These are phyloP conservation scores for Podospora pseudoanserina DNA, from an alignment of 495 filamentous ascomycete species.

Conservation along the genomic window DNA sequence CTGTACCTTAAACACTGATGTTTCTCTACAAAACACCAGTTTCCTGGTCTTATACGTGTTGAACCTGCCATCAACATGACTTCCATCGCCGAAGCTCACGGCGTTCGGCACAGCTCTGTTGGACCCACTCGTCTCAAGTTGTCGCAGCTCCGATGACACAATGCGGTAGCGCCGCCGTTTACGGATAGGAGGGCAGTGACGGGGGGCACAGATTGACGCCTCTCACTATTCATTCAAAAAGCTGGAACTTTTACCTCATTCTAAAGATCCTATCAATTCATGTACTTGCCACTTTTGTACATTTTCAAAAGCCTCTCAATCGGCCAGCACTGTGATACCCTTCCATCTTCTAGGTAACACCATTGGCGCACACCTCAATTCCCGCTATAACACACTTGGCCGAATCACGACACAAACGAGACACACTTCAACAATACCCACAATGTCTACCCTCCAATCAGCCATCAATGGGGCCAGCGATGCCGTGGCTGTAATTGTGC, in stretches of 20 bases:
- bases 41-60: not conserved
- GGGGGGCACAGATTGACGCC: not conserved
- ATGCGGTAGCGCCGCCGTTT: slow-evolving; percentile 12
- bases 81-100: not conserved
- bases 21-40: not conserved
- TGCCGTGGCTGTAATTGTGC: slow-evolving; percentile 63
- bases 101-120: not conserved
- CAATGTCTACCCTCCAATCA: slow-evolving; percentile 38
- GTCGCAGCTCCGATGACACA: slow-evolving; percentile 17
- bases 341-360: not conserved
- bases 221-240: not conserved
- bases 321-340: slow-evolving; percentile 12
- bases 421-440: slow-evolving; percentile 21
- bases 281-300: not conserved
- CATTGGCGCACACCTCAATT: slow-evolving; percentile 2
- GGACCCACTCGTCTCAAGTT: slow-evolving; percentile 12
- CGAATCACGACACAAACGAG: not conserved
- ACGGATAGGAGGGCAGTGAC: not conserved
- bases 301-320: not conserved
- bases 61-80: not conserved
- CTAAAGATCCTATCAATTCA: not conserved
- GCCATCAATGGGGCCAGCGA: slow-evolving; percentile 40
- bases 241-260: not conserved
- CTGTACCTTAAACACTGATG: not conserved
- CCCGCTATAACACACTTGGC: not conserved